phyloP scores from a whole-genome alignment of 352 stramenopile genomes.

The Phytophthora pinifolia region DNA sequence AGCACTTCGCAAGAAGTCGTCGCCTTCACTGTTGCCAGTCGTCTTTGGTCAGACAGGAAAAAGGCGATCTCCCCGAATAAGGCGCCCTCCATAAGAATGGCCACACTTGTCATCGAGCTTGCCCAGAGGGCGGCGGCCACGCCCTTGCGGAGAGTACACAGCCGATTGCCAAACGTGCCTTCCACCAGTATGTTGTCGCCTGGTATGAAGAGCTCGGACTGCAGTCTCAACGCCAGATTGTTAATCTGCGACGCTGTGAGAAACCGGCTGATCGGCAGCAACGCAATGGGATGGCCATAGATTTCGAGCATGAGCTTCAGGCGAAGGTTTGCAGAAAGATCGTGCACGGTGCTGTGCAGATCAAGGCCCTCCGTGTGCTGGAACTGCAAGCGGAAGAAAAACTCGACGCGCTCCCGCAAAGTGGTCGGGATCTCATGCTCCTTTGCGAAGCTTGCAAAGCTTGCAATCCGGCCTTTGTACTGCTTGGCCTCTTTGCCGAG shows the following conservation, averaged over 20 bases:
- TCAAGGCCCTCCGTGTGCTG: conserved; percentile 57
- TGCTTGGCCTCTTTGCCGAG: conserved; percentile 75
- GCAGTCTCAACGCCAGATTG: conserved; percentile 60
- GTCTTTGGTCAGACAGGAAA: conserved; percentile 55
- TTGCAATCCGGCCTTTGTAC: conserved; percentile 66
- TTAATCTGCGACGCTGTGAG: conserved; percentile 58
- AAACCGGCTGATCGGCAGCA: conserved; percentile 57
- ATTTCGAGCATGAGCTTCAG: conserved; percentile 80
- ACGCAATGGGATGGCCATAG: conserved; percentile 50
- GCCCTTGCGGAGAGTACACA: conserved; percentile 70
- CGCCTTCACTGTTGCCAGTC: conserved; percentile 63
- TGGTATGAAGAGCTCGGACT: conserved; percentile 69
- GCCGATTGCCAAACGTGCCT: conserved; percentile 50
- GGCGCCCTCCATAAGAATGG: conserved; percentile 56
- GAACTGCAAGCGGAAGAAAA: conserved; percentile 69
- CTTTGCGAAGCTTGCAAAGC: conserved; percentile 77
- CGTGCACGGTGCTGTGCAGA: conserved; percentile 50
- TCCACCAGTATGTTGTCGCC: conserved; percentile 65
- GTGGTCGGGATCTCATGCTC: conserved; percentile 45
- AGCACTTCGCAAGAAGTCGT: conserved; percentile 66
- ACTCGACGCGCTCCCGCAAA: conserved; percentile 51
- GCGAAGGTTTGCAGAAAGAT: conserved; percentile 66
- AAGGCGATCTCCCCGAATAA: conserved; percentile 75
- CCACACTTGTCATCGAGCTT: conserved; percentile 48
- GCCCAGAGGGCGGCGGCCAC: conserved; percentile 58